phyloP scores from a whole-genome alignment of 495 filamentous ascomycete genomes.

The Halenospora varia region DNA sequence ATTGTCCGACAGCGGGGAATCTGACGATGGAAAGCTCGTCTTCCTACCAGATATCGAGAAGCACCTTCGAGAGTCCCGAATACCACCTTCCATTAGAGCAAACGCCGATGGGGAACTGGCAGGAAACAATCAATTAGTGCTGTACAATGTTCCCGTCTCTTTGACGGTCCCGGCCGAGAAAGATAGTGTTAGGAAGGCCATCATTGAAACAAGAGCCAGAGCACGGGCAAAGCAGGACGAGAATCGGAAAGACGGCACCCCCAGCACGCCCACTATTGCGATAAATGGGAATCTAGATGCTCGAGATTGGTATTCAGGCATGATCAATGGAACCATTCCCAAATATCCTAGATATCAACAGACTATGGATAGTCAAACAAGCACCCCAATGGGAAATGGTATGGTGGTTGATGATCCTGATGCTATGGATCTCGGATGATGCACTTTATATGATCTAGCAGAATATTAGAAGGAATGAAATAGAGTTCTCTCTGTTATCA shows the following conservation, averaged over 20 bases:
- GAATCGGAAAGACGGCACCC: conserved; percentile 1
- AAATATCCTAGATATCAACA: not conserved
- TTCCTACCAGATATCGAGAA: conserved; percentile 84
- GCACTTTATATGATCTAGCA: conserved; percentile 15
- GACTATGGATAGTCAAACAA: not conserved
- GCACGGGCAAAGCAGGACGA: conserved; percentile 37
- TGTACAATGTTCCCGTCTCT: conserved; percentile 76
- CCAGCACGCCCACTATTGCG: not conserved
- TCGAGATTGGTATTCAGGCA: conserved; percentile 9
- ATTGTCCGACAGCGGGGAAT: conserved; percentile 55
- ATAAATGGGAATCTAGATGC: conserved; percentile 3
- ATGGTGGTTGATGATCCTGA: conserved; percentile 46
- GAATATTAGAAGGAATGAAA: conserved; percentile 21
- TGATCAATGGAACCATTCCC: conserved; percentile 3
- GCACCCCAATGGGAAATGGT: not conserved
- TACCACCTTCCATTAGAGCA: conserved; percentile 62
- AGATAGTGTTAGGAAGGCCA: conserved; percentile 80
- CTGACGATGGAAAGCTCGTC: conserved; percentile 53
- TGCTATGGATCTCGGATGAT: conserved; percentile 69
- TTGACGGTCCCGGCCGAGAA: conserved; percentile 70
- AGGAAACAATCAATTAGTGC: conserved; percentile 58
- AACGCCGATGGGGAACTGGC: conserved; percentile 42
- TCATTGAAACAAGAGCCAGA: conserved; percentile 75
- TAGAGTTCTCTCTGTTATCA: conserved; percentile 15
- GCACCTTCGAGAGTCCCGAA: conserved; percentile 56